Evolutionary conservation across 2,329 filamentous ascomycete species (phyloP), one percentile per base, ranked within the genome.

Genomic region (Aspergillus ruber): DNA sequence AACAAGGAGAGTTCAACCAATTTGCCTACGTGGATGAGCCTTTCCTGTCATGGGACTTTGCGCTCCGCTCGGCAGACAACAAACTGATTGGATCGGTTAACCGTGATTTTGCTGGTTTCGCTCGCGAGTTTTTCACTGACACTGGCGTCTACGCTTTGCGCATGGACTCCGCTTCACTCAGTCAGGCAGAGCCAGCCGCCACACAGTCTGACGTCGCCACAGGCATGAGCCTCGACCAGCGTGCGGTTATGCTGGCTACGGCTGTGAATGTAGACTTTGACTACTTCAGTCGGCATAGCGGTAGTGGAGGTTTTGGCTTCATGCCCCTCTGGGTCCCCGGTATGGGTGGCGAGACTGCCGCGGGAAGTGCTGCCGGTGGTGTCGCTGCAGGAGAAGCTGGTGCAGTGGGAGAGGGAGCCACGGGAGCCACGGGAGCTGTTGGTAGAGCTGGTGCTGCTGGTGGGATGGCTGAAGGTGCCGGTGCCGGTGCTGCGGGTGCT

Each of bases 241-340:
- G 82, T 45, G 82, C 82, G 2, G 74, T 84, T 21, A 84, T 84
- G 81, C 72, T 85, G 7, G 81, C 82, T 8, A 83, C 81, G 0
- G 82, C 82, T 6, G 81, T 84, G 10, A 80, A 73, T 47, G 75
- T 84, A 42, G 82, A 85, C 57, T 84, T 84, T 50, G 82, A 85
- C 59, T 85, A 84, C 63, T 85, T 85, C 66, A 83, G 80, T 49
- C 72, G 80, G 2, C 79, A 83, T 52, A 81, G 77, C 45, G 63
- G 69, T 15, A 61, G 67, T 2, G 72, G 72, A 8, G 66, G 74
- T 13, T 61, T 74, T 39, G 70, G 75, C 1, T 72, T 75, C 35
- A 72, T 83, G 60, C 80, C 80, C 0, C 58, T 82, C 43, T 76
- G 73, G 66, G 68, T 79, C 49, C 73, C 74, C 1, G 70, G 67